These are phyloP conservation scores for Cercospora canescens DNA, from an alignment of 2,329 filamentous ascomycete genomes.

Conservation along the genomic window DNA sequence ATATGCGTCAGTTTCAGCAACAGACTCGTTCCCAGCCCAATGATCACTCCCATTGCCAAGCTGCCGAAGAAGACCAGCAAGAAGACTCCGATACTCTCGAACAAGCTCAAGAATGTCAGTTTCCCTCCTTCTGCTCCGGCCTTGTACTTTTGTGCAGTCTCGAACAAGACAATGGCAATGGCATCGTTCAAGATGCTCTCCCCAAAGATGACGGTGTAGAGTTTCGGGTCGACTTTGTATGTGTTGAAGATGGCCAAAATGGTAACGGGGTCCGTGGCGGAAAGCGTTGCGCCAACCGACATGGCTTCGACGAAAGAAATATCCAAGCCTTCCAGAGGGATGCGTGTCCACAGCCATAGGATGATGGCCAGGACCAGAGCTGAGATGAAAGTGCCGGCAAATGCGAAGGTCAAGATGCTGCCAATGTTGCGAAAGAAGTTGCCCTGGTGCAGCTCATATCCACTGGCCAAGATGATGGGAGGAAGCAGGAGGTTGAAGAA, in stretches of 20 bases:
- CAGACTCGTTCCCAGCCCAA: conserved; percentile 84
- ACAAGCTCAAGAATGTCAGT: conserved; percentile 76
- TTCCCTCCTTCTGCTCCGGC: conserved; percentile 68
- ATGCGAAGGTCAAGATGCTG: conserved; percentile 95
- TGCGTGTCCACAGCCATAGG: conserved; percentile 82
- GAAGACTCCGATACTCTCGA: conserved; percentile 93
- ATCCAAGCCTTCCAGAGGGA: conserved; percentile 80
- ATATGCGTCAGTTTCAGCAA: conserved; percentile 94
- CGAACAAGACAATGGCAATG: conserved; percentile 97
- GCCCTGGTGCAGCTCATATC: conserved; percentile 95
- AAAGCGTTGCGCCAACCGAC: conserved; percentile 92
- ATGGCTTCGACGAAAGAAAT: conserved; percentile 95
- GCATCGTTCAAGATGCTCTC: conserved; percentile 98
- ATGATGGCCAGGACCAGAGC: conserved; percentile 91
- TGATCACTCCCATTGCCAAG: conserved; percentile 80
- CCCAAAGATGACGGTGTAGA: conserved; percentile 98
- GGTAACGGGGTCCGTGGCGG: conserved; percentile 94
- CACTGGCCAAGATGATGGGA: conserved; percentile 94
- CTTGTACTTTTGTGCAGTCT: conserved; percentile 92
- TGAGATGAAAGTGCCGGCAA: conserved; percentile 94
- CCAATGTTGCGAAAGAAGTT: conserved; percentile 99
- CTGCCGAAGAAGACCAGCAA: conserved; percentile 95
- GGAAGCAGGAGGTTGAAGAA: conserved; percentile 99
- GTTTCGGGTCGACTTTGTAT: conserved; percentile 97
- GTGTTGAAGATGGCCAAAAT: conserved; percentile 99